Conservation (phyloP, 345 rosid genomes). For the Alliaria petiolata region DNA sequence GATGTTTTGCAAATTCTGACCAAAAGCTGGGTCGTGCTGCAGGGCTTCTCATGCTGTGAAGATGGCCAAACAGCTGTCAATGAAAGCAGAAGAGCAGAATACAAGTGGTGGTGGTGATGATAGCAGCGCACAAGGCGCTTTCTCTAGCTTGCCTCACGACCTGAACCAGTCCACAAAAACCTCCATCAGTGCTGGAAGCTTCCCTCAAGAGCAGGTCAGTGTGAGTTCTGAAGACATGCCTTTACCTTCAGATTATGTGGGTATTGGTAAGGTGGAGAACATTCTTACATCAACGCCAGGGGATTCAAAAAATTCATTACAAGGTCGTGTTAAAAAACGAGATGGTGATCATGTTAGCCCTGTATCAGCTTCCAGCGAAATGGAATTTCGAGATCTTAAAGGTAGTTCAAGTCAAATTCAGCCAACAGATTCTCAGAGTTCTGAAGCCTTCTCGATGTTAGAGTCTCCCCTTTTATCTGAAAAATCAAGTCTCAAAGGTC, state of each 20-base stretch:
- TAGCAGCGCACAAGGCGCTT: constrained; percentile 57
- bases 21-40: constrained; percentile 19
- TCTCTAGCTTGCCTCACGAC: constrained; percentile 74
- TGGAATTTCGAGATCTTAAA: constrained; percentile 34
- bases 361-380: constrained; percentile 48
- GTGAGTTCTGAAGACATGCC: constrained; percentile 68
- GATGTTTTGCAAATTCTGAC: background rate
- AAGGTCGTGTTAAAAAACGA: constrained; percentile 36
- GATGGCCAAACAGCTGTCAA: constrained; percentile 65
- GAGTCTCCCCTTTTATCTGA: constrained; percentile 76
- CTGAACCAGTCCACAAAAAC: constrained; percentile 68
- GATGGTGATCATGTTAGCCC: constrained; percentile 44
- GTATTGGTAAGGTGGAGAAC: constrained; percentile 40
- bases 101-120: constrained; percentile 64
- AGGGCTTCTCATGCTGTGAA: constrained; percentile 85
- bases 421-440: constrained; percentile 50
- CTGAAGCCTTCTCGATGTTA: constrained; percentile 40
- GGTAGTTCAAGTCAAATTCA: constrained; percentile 34
- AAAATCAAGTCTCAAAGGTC: constrained; percentile 50
- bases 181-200: constrained; percentile 77
- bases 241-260: constrained; percentile 34
- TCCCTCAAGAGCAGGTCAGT: constrained; percentile 70
- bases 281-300: constrained; percentile 31
- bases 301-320: constrained; percentile 39
- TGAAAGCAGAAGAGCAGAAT: constrained; percentile 58